Base-by-base conservation (phyloP, 73 alveolate genomes). In the Paramecium pentaurelia region DNA sequence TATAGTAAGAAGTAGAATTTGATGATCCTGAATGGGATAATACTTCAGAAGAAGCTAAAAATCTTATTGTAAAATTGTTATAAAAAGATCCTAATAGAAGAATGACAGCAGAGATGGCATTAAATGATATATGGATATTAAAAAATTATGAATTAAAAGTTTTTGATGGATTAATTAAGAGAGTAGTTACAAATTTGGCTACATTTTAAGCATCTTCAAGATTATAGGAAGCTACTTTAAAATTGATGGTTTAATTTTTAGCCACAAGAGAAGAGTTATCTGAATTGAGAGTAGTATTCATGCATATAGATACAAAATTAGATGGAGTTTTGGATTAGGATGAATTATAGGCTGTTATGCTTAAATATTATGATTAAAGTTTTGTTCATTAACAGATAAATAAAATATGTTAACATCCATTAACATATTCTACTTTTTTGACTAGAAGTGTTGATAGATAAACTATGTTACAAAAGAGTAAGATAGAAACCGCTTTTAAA, bases 51-150 rank as follows among this genome's bases (percentile, higher is more conserved):
- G 97, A 95, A 51, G 95, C 95, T 16, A 95, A 90, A 37, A 95
- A 93, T 32, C 36, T 95, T 58, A 95, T 95, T 2, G 59, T 27
- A 7, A 36, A 85, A 36, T 71, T 93, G 25, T 59, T 87, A 92
- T 92, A 95, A 71, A 93, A 86, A 25, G 92, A 88, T 70, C 97
- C 98, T 2, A 71, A 93, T 5, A 94, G 93, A 73, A 95, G 98
- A 93, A 87, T 95, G 30, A 86, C 96, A n/a, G 98, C 98, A 0
- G 95, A 96, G 77, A 86, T 93, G 77, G 96, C 98, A 54, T 64
- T 97, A 7, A 93, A 95, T 54, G 98, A 97, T 96, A 93, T 92
- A 49, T 97, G 99, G 99, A 54, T 86, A 27, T 54, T 54, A 14
- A 86, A 58, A 38, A 22, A 54, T 30, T 80, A 42, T 36, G 44